Evolutionary conservation across 768 basidiomycete genomes (phyloP).

Genomic region (Mycena indigotica): DNA sequence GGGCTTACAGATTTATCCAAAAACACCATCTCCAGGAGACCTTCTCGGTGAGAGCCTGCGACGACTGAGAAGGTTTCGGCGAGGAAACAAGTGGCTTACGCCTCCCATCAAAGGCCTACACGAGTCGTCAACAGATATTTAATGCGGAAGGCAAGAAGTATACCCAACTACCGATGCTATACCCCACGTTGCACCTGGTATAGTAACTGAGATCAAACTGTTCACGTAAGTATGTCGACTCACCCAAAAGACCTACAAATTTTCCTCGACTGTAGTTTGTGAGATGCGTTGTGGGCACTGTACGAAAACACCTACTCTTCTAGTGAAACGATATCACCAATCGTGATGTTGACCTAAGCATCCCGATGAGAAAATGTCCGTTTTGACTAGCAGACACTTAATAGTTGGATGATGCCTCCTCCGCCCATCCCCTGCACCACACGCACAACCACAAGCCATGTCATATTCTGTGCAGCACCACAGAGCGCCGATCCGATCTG

Average conservation of each 20-base stretch:
- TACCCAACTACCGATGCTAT: constrained; percentile 45
- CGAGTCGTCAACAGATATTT: constrained; percentile 60
- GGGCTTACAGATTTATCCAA: constrained; percentile 70
- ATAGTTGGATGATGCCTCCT: constrained; percentile 76
- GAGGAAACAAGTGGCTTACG: constrained; percentile 47
- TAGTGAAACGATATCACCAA: constrained; percentile 82
- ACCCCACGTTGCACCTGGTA: constrained; percentile 69
- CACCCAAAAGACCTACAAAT: constrained; percentile 68
- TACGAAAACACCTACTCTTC: constrained; percentile 57
- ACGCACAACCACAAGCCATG: constrained; percentile 74
- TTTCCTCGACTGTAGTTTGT: constrained; percentile 62
- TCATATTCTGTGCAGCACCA: constrained; percentile 78
- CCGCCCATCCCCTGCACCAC: constrained; percentile 86
- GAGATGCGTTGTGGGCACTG: neutral
- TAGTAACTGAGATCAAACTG: neutral
- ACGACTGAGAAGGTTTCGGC: neutral
- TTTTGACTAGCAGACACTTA: constrained; percentile 29
- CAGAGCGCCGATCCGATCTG: constrained; percentile 81
- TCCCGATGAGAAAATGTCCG: too few species aligned
- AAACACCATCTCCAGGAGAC: constrained; percentile 87
- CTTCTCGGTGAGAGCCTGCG: constrained; percentile 69
- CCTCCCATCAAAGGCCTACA: constrained; percentile 83
- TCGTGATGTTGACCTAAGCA: constrained; percentile 63
- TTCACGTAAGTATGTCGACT: neutral
- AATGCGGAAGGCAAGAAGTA: neutral